phyloP scores from a whole-genome alignment of 2,329 filamentous ascomycete genomes.

The Alternaria panax region DNA sequence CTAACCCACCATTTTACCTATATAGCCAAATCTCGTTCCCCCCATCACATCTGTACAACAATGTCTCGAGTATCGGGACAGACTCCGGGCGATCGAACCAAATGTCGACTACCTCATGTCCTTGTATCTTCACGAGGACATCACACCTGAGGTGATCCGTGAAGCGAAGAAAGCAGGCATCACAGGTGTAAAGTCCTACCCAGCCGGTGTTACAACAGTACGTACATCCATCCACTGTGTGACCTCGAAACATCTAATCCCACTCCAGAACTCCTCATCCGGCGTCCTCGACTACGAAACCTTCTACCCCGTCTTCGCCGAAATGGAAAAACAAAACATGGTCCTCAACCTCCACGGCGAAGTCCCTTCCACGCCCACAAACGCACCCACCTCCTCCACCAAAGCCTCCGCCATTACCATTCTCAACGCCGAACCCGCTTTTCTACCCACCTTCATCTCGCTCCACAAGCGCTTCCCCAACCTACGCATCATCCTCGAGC shows the following conservation, averaged over 20 bases:
- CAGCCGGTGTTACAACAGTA: constrained; percentile 54
- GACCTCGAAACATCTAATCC: too few species aligned
- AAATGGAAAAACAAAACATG: constrained; percentile 84
- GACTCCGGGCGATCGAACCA: constrained; percentile 55
- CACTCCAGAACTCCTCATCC: constrained; percentile 61
- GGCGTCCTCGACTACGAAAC: constrained; percentile 74
- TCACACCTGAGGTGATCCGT: constrained; percentile 65
- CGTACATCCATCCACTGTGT: too few species aligned
- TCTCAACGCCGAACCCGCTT: constrained; percentile 75
- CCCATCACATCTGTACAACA: constrained; percentile 59
- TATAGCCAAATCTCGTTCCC: constrained; percentile 60
- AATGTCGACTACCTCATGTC: constrained; percentile 61
- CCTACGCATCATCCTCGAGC: constrained; percentile 74
- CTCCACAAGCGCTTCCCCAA: constrained; percentile 79
- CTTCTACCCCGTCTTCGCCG: constrained; percentile 82
- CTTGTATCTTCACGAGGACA: constrained; percentile 58
- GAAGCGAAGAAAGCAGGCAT: constrained; percentile 77
- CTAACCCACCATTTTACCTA: not conserved
- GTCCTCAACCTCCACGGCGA: constrained; percentile 96
- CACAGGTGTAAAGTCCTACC: constrained; percentile 75
- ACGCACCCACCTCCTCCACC: constrained; percentile 21
- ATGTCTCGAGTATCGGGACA: constrained; percentile 56
- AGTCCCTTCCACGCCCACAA: constrained; percentile 63
- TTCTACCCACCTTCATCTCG: constrained; percentile 78
- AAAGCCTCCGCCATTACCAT: constrained; percentile 46